A percentile compares a stretch with the other conserved stretches of the same genome.
phyloP scores from a whole-genome alignment of 176 grass and related monocot genomes.

The Raddia guianensis region DNA sequence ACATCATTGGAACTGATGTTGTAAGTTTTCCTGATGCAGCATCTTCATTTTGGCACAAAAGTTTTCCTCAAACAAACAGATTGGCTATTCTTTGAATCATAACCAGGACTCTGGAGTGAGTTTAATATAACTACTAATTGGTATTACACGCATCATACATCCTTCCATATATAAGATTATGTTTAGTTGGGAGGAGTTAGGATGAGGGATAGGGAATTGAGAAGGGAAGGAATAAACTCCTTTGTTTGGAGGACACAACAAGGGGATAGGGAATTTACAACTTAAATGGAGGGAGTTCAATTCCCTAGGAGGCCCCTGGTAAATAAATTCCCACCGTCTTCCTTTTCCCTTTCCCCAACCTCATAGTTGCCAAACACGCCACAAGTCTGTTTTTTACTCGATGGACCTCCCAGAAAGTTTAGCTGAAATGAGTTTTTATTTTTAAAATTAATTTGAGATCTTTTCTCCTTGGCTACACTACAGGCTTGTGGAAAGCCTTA shows the following conservation, averaged over 20 bases:
- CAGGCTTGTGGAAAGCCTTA: not conserved
- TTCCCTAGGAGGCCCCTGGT: too few relatives aligned
- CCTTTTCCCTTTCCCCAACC: too few relatives aligned
- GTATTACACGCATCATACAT: not conserved
- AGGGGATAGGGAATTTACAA: too few relatives aligned
- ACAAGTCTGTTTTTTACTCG: not conserved
- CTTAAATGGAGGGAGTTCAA: too few relatives aligned
- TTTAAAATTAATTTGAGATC: not conserved
- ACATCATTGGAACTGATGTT: constrained; percentile 94
- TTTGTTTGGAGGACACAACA: too few relatives aligned
- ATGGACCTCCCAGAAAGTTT: not conserved
- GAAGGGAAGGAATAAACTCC: too few relatives aligned
- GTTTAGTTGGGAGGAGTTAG: too few relatives aligned
- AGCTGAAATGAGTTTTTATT: not conserved
- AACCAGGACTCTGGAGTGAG: not conserved
- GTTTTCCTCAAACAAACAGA: not conserved
- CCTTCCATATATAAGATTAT: not conserved
- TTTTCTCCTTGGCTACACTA: not conserved
- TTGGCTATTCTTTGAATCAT: not conserved
- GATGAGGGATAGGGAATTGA: too few relatives aligned
- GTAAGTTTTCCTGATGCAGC: constrained; percentile 53
- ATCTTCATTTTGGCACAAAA: not conserved
- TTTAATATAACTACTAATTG: not conserved
- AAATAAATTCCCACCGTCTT: too few relatives aligned
- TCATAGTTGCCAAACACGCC: too few relatives aligned